These are phyloP conservation scores for Xylaria grammica DNA, from an alignment of 495 filamentous ascomycete genomes.

Conservation along the genomic window DNA sequence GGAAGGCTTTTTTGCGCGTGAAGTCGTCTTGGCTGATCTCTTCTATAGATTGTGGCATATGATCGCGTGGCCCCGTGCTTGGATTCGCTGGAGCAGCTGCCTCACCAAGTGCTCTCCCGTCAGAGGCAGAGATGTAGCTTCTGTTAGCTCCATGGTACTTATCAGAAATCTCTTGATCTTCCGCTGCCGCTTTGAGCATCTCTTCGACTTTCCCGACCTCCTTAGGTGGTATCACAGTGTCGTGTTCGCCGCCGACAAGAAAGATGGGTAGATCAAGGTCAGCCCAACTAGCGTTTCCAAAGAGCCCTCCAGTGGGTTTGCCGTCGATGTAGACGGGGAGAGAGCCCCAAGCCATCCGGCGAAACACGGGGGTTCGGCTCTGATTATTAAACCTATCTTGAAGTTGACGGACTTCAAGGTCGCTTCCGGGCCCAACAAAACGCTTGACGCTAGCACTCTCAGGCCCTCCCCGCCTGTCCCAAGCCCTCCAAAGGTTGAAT, in stretches of 20 bases:
- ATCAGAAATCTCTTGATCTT: conserved; percentile 22
- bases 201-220: conserved; percentile 71
- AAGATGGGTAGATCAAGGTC: conserved; percentile 74
- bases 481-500: conserved; percentile 79
- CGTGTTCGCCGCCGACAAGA: conserved; percentile 77
- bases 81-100: conserved; percentile 52
- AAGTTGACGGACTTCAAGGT: conserved; percentile 73
- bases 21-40: conserved; percentile 45
- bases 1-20: conserved; percentile 25
- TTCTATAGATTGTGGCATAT: conserved; percentile 38
- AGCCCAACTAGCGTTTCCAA: conserved; percentile 73
- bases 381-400: conserved; percentile 86
- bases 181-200: conserved; percentile 33
- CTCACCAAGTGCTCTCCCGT: conserved; percentile 46
- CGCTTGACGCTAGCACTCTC: conserved; percentile 78
- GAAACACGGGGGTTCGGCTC: conserved; percentile 79
- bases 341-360: conserved; percentile 78
- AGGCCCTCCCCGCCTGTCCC: conserved; percentile 79
- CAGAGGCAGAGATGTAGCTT: background rate
- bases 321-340: conserved; percentile 61
- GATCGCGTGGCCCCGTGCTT: conserved; percentile 29
- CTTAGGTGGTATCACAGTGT: conserved; percentile 70
- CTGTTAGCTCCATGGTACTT: conserved; percentile 41
- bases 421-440: conserved; percentile 77
- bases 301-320: conserved; percentile 64